These are phyloP conservation scores for Coemansia brasiliensis DNA, from an alignment of 192 early-diverging fungal genomes.

Conservation along the genomic window DNA sequence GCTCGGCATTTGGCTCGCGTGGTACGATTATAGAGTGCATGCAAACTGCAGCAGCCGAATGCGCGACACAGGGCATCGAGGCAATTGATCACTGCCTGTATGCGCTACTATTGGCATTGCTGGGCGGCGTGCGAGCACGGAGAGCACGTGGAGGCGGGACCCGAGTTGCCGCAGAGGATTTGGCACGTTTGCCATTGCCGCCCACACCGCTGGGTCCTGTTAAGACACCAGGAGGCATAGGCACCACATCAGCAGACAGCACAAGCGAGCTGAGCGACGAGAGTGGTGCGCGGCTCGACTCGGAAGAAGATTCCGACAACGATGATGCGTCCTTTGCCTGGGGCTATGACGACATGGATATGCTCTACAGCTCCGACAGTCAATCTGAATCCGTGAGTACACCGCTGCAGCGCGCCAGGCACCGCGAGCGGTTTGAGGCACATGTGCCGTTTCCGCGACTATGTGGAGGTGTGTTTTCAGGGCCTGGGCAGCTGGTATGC, in stretches of 20 bases:
- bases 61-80: conserved; percentile 20
- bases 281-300: background rate
- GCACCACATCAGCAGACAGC: conserved; percentile 7
- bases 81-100: conserved; percentile 40
- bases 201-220: conserved; percentile 16
- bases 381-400: conserved; percentile 6
- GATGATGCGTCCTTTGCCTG: conserved; percentile 7
- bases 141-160: background rate
- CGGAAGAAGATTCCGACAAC: conserved; percentile 5
- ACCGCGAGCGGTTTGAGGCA: conserved; percentile 41
- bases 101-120: conserved; percentile 14
- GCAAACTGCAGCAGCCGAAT: conserved; percentile 12
- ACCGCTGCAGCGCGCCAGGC: conserved; percentile 23
- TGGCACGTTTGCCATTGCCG: conserved; percentile 35
- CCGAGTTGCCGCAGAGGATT: conserved; percentile 13
- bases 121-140: conserved; percentile 17
- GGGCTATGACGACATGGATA: conserved; percentile 21
- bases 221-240: background rate
- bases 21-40: background rate
- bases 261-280: background rate
- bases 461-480: conserved; percentile 53
- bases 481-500: conserved; percentile 45
- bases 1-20: conserved; percentile 9
- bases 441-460: conserved; percentile 52
- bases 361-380: conserved; percentile 8